phyloP scores from a whole-genome alignment of 345 rosid genomes.

The Salix brachista region DNA sequence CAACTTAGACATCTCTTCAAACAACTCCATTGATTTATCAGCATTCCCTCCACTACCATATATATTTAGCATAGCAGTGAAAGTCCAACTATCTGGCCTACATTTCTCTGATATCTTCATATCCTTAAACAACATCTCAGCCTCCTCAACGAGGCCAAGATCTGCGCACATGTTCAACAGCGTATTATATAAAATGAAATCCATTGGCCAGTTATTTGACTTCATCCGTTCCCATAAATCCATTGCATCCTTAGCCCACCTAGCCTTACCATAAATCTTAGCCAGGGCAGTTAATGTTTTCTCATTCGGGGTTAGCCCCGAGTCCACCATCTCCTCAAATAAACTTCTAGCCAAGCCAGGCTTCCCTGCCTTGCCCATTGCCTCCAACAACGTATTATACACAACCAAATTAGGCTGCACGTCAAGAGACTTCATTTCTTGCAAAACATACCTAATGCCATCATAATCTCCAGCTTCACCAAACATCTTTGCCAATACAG shows the following conservation, averaged over 20 bases:
- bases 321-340: conserved; percentile 71
- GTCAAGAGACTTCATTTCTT: conserved; percentile 71
- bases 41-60: conserved; percentile 76
- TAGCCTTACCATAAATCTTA: conserved; percentile 85
- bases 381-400: conserved; percentile 79
- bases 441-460: conserved; percentile 86
- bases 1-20: conserved; percentile 54
- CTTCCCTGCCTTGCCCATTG: conserved; percentile 82
- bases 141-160: conserved; percentile 80
- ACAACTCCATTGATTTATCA: conserved; percentile 60
- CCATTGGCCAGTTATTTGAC: conserved; percentile 71
- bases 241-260: conserved; percentile 85
- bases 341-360: conserved; percentile 85
- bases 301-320: conserved; percentile 69
- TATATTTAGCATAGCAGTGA: conserved; percentile 81
- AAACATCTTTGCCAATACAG: conserved; percentile 83
- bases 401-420: conserved; percentile 82
- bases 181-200: conserved; percentile 73
- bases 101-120: conserved; percentile 59
- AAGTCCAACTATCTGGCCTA: conserved; percentile 79
- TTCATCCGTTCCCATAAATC: conserved; percentile 76
- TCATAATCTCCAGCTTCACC: conserved; percentile 89
- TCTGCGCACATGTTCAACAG: conserved; percentile 92
- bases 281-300: conserved; percentile 72
- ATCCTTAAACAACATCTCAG: conserved; percentile 68